Conservation (phyloP, 2,329 filamentous ascomycete genomes). For the Calonectria pteridis region DNA sequence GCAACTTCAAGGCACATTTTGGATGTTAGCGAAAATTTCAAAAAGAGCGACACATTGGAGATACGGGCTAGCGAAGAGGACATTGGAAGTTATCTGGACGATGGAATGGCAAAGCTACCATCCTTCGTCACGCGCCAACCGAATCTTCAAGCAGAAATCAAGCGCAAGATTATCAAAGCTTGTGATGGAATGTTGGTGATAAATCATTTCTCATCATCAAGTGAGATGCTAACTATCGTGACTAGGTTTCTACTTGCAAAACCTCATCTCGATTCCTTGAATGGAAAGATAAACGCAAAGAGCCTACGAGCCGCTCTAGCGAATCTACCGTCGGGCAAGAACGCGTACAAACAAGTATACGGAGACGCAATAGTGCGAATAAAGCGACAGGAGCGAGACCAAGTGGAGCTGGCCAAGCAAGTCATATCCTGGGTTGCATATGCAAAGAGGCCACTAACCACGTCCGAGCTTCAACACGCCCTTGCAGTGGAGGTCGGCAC, state of each 20-base stretch:
- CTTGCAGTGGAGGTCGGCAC: constrained; percentile 50
- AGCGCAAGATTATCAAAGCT: neutral
- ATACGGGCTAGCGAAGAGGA: neutral
- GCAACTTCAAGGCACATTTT: neutral
- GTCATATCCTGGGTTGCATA: neutral
- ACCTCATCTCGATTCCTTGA: neutral
- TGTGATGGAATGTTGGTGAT: neutral
- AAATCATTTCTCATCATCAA: neutral
- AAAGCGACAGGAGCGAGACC: neutral
- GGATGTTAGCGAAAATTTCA: neutral
- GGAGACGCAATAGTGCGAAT: neutral
- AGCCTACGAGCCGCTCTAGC: neutral
- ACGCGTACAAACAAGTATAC: neutral
- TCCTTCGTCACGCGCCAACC: neutral
- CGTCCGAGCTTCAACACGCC: constrained; percentile 54
- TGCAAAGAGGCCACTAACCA: neutral
- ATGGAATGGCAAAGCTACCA: neutral
- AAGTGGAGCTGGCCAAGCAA: neutral
- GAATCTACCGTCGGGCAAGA: neutral
- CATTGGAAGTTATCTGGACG: neutral
- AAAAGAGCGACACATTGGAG: neutral
- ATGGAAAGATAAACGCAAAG: neutral
- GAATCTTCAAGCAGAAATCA: neutral
- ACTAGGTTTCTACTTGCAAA: neutral
- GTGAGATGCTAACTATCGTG: neutral